A percentile compares a stretch with the other conserved stretches of the same genome.
Conservation (phyloP, 768 basidiomycete species). For the Steccherinum ochraceum region DNA sequence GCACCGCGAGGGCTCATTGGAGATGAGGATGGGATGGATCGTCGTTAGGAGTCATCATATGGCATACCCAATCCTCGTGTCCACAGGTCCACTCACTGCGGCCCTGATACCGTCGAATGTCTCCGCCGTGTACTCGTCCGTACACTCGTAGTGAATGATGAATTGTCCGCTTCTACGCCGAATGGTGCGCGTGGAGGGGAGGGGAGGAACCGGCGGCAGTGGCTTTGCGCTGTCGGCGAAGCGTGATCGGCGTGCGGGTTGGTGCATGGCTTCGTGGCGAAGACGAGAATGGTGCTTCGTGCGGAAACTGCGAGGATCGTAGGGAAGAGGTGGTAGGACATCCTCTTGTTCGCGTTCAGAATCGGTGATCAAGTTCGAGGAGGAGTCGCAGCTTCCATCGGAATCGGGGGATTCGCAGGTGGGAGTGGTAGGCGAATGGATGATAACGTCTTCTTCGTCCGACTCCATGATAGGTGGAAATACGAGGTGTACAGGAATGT, state of each 20-base stretch:
- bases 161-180: not conserved
- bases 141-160: constrained; percentile 4
- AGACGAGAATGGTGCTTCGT: not conserved
- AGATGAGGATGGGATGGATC: too few relatives aligned
- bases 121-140: constrained; percentile 7
- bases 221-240: constrained; percentile 2
- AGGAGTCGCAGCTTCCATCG: not conserved
- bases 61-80: not conserved
- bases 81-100: not conserved
- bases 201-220: not conserved
- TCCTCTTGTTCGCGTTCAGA: not conserved
- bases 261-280: not conserved
- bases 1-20: not conserved
- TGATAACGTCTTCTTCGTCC: constrained; percentile 9
- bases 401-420: not conserved
- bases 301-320: not conserved
- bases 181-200: not conserved
- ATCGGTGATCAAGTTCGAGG: not conserved
- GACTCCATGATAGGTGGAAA: constrained; percentile 27
- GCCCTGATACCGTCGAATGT: constrained; percentile 6
- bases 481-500: constrained; percentile 54
- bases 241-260: constrained; percentile 2
- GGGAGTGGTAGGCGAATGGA: constrained; percentile 6
- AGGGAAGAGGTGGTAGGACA: not conserved
- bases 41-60: not conserved